Conservation (phyloP, 495 filamentous ascomycete species). For the Oidiodendron maius region DNA sequence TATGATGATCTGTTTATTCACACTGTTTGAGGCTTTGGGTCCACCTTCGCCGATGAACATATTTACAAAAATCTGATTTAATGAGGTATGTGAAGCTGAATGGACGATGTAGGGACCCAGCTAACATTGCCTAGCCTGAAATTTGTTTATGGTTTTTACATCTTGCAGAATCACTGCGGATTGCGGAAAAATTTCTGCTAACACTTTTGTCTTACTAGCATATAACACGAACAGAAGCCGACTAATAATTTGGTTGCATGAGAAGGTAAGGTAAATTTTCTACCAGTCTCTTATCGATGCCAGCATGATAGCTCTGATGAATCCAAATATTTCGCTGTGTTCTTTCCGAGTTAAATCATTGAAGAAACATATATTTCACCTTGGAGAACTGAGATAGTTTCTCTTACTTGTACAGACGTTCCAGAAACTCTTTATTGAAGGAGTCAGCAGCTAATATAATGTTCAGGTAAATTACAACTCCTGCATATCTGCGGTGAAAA, state of each 20-base stretch:
- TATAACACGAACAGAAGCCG: too few relatives aligned
- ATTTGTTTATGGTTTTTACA: slow-evolving; percentile 14
- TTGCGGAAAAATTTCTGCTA: too few relatives aligned
- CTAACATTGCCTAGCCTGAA: slow-evolving; percentile 22
- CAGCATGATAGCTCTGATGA: slow-evolving; percentile 51
- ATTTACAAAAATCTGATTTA: slow-evolving; percentile 90
- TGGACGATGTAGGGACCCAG: slow-evolving; percentile 7
- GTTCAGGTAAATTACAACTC: too few relatives aligned
- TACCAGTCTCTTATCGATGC: too few relatives aligned
- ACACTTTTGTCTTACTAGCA: too few relatives aligned
- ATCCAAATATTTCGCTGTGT: slow-evolving; percentile 72
- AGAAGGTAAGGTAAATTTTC: too few relatives aligned
- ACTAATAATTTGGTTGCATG: too few relatives aligned
- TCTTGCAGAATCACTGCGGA: too few relatives aligned
- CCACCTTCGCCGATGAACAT: slow-evolving; percentile 70
- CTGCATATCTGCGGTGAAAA: too few relatives aligned
- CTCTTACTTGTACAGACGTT: too few relatives aligned
- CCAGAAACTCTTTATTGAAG: too few relatives aligned
- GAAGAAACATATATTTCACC: slow-evolving; percentile 76
- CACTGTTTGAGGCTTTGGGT: slow-evolving; percentile 84
- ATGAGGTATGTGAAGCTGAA: slow-evolving; percentile 63
- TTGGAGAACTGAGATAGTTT: slow-evolving; percentile 83
- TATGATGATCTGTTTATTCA: slow-evolving; percentile 86
- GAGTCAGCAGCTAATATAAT: too few relatives aligned
- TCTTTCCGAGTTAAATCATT: slow-evolving; percentile 65